Evolutionary conservation across 169 alveolate species (phyloP).

Genomic region (Plasmodium fragile): DNA sequence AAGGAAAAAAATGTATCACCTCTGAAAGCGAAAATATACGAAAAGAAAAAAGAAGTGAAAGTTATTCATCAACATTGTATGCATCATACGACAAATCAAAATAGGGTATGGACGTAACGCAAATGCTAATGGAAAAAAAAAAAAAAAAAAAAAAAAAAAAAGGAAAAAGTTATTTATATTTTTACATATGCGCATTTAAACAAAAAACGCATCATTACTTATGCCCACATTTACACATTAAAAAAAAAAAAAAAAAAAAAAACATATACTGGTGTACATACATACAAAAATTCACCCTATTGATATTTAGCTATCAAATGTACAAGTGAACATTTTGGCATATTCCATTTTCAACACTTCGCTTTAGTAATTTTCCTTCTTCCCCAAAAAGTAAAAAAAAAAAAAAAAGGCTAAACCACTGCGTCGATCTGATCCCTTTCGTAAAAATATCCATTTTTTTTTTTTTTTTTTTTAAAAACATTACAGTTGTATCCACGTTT

Average conservation of each 20-base stretch:
- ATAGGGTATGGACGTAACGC: not conserved
- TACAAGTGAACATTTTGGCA: not conserved
- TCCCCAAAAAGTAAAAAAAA: not conserved
- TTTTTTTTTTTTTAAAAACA: not conserved
- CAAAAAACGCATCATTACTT: not conserved
- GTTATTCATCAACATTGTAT: not conserved
- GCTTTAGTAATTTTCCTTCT: not conserved
- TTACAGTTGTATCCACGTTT: not conserved
- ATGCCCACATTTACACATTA: not conserved
- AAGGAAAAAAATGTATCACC: not conserved
- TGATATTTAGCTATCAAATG: not conserved
- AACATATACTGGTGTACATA: not conserved
- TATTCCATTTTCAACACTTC: not conserved
- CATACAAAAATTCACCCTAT: not conserved
- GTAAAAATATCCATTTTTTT: not conserved
- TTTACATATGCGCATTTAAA: not conserved
- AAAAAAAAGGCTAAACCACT: not conserved
- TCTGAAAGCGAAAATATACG: not conserved
- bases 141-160: not conserved
- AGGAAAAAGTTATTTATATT: not conserved
- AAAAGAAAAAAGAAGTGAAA: not conserved
- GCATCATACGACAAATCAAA: not conserved
- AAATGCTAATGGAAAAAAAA: not conserved
- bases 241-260: not conserved
- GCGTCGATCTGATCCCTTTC: slow-evolving; percentile 1